Base-by-base conservation (phyloP, 1,284 basidiomycete genomes). In the Irpex lacteus region DNA sequence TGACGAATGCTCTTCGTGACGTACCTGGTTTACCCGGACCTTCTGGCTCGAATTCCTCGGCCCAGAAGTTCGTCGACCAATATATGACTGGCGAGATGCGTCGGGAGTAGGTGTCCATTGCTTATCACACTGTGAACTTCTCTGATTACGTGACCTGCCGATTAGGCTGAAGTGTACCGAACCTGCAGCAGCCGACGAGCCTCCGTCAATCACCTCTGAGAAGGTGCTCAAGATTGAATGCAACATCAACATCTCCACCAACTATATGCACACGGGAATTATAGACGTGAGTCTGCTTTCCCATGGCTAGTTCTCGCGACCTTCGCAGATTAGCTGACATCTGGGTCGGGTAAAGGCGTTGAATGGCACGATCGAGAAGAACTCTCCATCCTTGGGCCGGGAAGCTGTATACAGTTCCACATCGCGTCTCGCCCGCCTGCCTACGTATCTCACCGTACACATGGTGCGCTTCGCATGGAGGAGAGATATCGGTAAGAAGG, bases 391-490 rank as follows among this genome's bases (percentile, higher is more conserved):
- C 0, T 83, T 99, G 4, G 88, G 86, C 3, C 89, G 96, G 18
- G 85, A 92, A 40, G 96, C 96, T 0, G 76, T 85, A 1, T 99
- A 98, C 79, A 87, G 83, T n/a, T 90, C 94, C 74, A 87, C 85
- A 53, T 92, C 93, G 6, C 88, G 95, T 3, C 77, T 99, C 58
- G 88, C 93, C 4, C 85, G 96, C 13, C 80, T 98, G 32, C 98
- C 97, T 0, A 77, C 85, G 4, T 95, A 96, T 73, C 83, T 98
- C 49, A 90, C 91, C 7, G 86, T 96, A 3, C 95, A 96, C 70
- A 93, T 98, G 89, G 95, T 97, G 5, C 90, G 98, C 57, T 99
- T 99, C 77, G 94, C 91, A 68, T 99, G 97, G 97, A 83, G 95
- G 66, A 82, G 88, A 54, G 97, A 98, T 70, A 96, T 98, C 64